Percentiles rank a stretch among this genome's conserved stretches.
Evolutionary conservation across 1,284 basidiomycete genomes (phyloP).

Genomic region (Apiotrichum sp.): DNA sequence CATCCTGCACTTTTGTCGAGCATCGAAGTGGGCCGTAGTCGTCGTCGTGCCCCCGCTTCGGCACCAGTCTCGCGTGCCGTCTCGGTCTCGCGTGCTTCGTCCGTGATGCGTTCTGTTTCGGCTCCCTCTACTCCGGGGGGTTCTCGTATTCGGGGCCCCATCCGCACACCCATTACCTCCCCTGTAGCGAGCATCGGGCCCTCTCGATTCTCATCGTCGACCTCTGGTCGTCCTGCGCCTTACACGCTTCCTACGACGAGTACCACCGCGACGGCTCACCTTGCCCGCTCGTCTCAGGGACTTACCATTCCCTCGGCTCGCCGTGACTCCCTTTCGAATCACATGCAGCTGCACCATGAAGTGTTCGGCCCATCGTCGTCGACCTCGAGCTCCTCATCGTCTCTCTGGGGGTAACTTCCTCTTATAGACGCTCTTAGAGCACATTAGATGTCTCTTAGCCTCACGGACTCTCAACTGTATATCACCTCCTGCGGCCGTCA

Average conservation of each 20-base stretch:
- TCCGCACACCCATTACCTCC: background rate
- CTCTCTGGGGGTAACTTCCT: background rate
- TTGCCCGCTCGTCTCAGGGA: background rate
- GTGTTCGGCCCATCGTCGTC: background rate
- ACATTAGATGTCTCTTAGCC: background rate
- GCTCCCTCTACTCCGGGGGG: constrained; percentile 1
- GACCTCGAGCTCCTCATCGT: background rate
- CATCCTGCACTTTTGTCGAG: constrained; percentile 12
- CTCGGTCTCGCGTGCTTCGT: background rate
- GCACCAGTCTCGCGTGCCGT: background rate
- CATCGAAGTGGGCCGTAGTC: constrained; percentile 13
- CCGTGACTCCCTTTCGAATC: background rate
- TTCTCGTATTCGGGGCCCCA: background rate
- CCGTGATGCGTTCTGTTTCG: background rate
- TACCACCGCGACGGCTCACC: background rate
- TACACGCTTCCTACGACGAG: background rate
- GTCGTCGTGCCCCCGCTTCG: constrained; percentile 5
- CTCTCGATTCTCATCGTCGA: background rate
- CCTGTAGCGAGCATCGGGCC: background rate
- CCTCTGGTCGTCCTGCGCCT: background rate
- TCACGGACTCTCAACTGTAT: background rate
- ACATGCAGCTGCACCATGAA: background rate
- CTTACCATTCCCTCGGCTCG: background rate
- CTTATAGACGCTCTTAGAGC: background rate
- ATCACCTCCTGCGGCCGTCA: background rate